Conservation (phyloP, 2,329 filamentous ascomycete genomes). For the Zymoseptoria passerinii region DNA sequence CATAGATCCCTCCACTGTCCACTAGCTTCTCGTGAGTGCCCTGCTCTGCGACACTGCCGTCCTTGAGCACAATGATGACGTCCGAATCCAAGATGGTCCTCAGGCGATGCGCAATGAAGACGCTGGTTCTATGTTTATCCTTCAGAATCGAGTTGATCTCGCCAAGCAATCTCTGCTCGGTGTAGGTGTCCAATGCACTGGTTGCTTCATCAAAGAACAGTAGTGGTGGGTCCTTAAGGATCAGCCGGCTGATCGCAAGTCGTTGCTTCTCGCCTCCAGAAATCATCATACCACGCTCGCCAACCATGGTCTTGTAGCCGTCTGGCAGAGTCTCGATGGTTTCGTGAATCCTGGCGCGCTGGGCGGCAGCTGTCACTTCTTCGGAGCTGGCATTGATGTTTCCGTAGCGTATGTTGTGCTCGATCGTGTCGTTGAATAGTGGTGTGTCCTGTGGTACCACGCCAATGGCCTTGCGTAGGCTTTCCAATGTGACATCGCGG, state of each 20-base stretch:
- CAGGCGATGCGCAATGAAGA: conserved; percentile 88
- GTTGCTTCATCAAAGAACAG: conserved; percentile 96
- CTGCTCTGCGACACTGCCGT: conserved; percentile 76
- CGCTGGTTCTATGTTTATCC: conserved; percentile 80
- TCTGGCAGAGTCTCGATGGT: conserved; percentile 72
- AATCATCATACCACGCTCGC: conserved; percentile 93
- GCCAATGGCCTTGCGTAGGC: conserved; percentile 74
- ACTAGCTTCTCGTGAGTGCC: conserved; percentile 82
- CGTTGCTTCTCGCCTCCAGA: conserved; percentile 89
- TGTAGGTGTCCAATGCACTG: conserved; percentile 84
- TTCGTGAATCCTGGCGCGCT: conserved; percentile 75
- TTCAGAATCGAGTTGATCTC: conserved; percentile 90
- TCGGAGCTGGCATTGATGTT: conserved; percentile 67
- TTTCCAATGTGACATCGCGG: conserved; percentile 71
- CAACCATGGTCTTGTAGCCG: conserved; percentile 80
- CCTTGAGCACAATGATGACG: conserved; percentile 81
- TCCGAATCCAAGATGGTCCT: conserved; percentile 90
- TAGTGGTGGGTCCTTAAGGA: conserved; percentile 82
- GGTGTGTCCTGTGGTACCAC: conserved; percentile 97
- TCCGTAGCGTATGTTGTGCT: conserved; percentile 92
- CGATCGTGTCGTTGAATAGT: conserved; percentile 92
- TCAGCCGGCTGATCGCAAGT: conserved; percentile 70
- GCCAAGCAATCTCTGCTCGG: conserved; percentile 78
- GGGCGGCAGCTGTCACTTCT: conserved; percentile 67
- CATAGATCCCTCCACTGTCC: conserved; percentile 70